Conservation (phyloP, 2,329 filamentous ascomycete species). For the Stagonosporopsis vannaccii region DNA sequence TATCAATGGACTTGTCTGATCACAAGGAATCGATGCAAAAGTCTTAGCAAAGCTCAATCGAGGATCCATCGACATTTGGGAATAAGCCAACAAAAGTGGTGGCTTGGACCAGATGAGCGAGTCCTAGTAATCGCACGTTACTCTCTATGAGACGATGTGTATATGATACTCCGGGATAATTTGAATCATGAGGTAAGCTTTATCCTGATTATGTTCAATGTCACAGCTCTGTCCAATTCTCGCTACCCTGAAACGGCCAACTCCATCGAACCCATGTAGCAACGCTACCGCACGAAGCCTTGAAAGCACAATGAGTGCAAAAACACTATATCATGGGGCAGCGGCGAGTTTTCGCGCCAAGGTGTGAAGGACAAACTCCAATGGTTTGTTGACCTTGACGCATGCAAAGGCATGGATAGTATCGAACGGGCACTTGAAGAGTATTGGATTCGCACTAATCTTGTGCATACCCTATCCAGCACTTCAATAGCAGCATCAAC, state of each 20-base stretch:
- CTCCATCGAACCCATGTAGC: not conserved
- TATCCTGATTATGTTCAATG: not conserved
- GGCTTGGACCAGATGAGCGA: not conserved
- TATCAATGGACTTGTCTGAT: not conserved
- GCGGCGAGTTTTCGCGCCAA: not conserved
- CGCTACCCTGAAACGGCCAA: not conserved
- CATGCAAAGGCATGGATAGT: not conserved
- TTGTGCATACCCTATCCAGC: not conserved
- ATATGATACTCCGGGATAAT: not conserved
- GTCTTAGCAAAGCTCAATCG: not conserved
- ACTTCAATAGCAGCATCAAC: no score
- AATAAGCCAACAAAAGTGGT: not conserved
- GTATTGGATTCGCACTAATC: not conserved
- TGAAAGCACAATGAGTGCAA: not conserved
- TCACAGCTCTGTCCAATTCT: not conserved
- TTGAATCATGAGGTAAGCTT: not conserved
- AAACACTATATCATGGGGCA: not conserved
- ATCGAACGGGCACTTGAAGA: not conserved
- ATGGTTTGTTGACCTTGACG: not conserved
- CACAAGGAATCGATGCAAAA: not conserved
- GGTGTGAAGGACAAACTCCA: not conserved
- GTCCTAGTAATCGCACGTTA: not conserved
- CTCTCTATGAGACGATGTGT: not conserved
- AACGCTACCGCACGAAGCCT: not conserved
- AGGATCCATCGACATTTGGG: not conserved